Evolutionary conservation across 345 rosid species (phyloP), one percentile per base, ranked within the genome.

Genomic region (Eucalyptus cloeziana): DNA sequence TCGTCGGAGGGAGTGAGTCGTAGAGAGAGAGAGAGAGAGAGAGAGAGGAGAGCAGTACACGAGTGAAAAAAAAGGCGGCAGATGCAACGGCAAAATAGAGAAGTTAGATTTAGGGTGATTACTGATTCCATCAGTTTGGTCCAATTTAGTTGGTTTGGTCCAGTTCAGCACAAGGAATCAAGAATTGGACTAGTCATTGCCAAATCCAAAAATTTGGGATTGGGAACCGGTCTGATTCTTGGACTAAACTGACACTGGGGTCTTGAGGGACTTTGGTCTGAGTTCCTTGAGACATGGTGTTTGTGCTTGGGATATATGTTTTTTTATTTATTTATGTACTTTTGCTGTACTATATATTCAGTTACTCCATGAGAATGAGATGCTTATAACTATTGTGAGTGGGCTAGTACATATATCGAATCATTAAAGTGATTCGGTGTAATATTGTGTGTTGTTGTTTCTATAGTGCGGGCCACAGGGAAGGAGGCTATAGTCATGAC

Each of bases 211-310:
- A 56, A 56, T 56, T 11, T 56, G 62, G 0, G 62, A 56, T 10
- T 56, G 62, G 30, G 27, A 56, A 0, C 2, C 0, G 2, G 8
- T 56, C 3, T 1, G 13, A 10, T 56, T 56, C 12, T 1, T 10
- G 6, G 62, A 25, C 30, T 0, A 13, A 22, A 22, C 6, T 1
- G 30, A 1, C 62, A 56, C 13, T 24, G 2, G 13, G 13, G 13
- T 56, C 1, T 56, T 10, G 0, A 6, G 62, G 0, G 62, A 56
- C 62, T 56, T 22, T 56, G 5, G 30, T 58, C 30, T 10, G n/a
- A 24, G 64, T 58, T 24, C 64, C 64, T 58, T 58, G 64, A 58
- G 30, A 58, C 64, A 24, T 24, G 7, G 13, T 24, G 13, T 0
- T 58, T 6, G 12, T 56, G 62, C 30, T 25, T 1, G 62, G 62